These are phyloP conservation scores for Hericium coralloides DNA, from an alignment of 768 basidiomycete genomes.

Conservation along the genomic window DNA sequence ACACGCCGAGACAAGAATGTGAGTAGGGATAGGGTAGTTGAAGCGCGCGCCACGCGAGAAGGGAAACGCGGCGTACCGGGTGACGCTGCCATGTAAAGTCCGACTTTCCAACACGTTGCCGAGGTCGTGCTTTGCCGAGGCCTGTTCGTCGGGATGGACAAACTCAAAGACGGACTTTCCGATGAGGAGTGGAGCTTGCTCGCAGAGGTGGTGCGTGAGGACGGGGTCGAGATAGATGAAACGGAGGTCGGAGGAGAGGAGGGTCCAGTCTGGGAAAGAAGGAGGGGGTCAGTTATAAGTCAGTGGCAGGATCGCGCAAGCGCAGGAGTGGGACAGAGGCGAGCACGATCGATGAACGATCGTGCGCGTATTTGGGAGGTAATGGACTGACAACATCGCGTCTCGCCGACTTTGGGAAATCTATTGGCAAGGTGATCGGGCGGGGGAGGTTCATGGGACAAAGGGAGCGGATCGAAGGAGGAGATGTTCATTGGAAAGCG, in stretches of 20 bases:
- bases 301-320: slow-evolving; percentile 17
- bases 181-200: slow-evolving; percentile 59
- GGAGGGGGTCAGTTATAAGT: slow-evolving; percentile 14
- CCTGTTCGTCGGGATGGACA: slow-evolving; percentile 80
- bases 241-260: slow-evolving; percentile 64
- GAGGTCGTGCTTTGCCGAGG: slow-evolving; percentile 66
- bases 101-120: slow-evolving; percentile 63
- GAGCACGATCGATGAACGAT: slow-evolving; percentile 30
- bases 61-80: slow-evolving; percentile 38
- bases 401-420: slow-evolving; percentile 45
- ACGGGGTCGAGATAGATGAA: slow-evolving; percentile 85
- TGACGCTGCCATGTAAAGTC: slow-evolving; percentile 78
- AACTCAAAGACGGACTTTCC: slow-evolving; percentile 67
- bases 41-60: slow-evolving; percentile 6
- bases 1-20: neutral
- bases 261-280: slow-evolving; percentile 59
- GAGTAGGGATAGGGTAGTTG: neutral
- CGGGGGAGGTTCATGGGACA: slow-evolving; percentile 21
- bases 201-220: slow-evolving; percentile 58
- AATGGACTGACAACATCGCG: slow-evolving; percentile 62
- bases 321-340: slow-evolving; percentile 27
- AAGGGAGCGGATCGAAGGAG: slow-evolving; percentile 27
- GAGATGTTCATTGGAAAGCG: slow-evolving; percentile 18
- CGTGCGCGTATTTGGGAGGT: slow-evolving; percentile 15
- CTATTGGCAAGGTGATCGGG: slow-evolving; percentile 15